Evolutionary conservation across 2,329 filamentous ascomycete genomes (phyloP), one percentile per base, ranked within the genome.

Genomic region (Penicillium sp.): DNA sequence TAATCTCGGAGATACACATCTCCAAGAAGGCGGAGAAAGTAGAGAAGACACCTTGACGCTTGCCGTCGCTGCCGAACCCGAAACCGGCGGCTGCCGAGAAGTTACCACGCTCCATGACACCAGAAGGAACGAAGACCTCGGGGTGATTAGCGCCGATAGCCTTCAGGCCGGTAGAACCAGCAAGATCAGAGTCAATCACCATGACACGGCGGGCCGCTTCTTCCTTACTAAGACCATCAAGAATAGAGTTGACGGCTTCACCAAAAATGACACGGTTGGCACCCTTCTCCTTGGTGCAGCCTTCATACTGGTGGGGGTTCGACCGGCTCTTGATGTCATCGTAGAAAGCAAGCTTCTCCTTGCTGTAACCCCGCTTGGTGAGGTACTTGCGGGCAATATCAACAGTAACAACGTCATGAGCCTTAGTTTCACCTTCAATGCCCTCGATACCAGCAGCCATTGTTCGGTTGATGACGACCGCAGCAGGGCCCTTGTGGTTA

Each of bases 11-110:
- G 39, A 77, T 69, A 57, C 71, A 72, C 75, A 78, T 78, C 59
- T 78, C 75, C 38, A 74, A 61, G 68, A 78, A 78, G 2, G 74
- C 75, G 1, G 75, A 76, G 67, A 78, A 78, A 34, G 75, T 78
- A 12, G 75, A 77, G 69, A 78, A 77, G 22, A 78, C 71, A 42
- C 75, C 75, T 56, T 74, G 72, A 34, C 71, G 69, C 48, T 68
- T 64, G 45, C 72, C 74, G 42, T 74, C 71, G 59, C 73, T 75
- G 28, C 67, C 69, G 14, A 75, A 75, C 1, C 75, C 75, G 53
- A 78, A 78, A 14, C 75, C 75, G 35, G 75, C 75, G 2, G 75
- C 75, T 3, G 75, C 75, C 4, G 73, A 76, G 65, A 77, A 77
- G 67, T 78, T 77, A 3, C 75, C 74, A 22, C 75, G 73, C 59